Conservation (phyloP, 768 basidiomycete genomes). For the Chalciporus pseudorubinellus region DNA sequence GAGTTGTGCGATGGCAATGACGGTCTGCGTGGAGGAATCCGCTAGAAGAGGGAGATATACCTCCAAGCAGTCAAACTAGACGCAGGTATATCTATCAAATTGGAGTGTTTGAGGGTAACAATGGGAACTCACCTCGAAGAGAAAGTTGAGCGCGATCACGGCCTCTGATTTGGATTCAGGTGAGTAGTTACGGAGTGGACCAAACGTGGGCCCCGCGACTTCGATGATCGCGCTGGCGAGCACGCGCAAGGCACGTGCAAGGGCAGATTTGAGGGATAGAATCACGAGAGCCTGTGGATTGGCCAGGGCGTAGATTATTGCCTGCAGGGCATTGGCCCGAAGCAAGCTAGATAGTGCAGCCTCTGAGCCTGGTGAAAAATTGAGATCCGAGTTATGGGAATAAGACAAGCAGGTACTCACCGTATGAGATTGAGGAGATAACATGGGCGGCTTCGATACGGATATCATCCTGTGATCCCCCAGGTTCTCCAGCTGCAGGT, state of each 20-base stretch:
- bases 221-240: constrained; percentile 62
- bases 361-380: constrained; percentile 52
- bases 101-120: not conserved
- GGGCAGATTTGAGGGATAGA: constrained; percentile 47
- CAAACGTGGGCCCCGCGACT: constrained; percentile 64
- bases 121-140: constrained; percentile 51
- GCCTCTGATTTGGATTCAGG: constrained; percentile 49
- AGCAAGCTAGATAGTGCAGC: constrained; percentile 58
- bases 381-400: not conserved
- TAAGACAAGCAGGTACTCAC: constrained; percentile 28
- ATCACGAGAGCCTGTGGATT: constrained; percentile 35
- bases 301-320: constrained; percentile 62
- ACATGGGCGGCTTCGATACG: constrained; percentile 75
- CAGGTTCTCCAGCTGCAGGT: constrained; percentile 30
- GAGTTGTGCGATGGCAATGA: constrained; percentile 56
- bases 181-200: constrained; percentile 46
- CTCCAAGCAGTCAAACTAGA: constrained; percentile 59
- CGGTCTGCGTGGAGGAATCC: constrained; percentile 40
- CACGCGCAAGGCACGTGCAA: constrained; percentile 62
- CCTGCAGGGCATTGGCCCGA: constrained; percentile 53
- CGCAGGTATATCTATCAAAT: not conserved
- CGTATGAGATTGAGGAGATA: constrained; percentile 70
- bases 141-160: constrained; percentile 51
- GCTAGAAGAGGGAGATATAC: constrained; percentile 63
- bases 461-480: constrained; percentile 47